Evolutionary conservation across 495 filamentous ascomycete genomes (phyloP).

Genomic region (Talaromyces trachyspermus): DNA sequence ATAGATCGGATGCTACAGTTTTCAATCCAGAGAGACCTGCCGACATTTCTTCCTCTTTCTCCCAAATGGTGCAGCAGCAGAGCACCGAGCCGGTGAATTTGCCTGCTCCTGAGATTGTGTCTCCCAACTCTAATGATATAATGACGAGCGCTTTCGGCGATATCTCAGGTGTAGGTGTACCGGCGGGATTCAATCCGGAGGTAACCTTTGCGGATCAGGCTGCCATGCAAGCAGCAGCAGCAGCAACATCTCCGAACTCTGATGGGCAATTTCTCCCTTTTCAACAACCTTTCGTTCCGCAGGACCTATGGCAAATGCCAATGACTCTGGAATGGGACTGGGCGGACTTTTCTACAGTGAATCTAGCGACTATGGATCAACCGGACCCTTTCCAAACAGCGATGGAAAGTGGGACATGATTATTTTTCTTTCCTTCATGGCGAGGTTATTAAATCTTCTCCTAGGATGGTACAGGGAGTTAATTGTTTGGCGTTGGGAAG

Average conservation of each 20-base stretch:
- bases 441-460: background rate
- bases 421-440: background rate
- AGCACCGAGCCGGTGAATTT: slow-evolving; percentile 9
- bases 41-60: background rate
- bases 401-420: slow-evolving; percentile 21
- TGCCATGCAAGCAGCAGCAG: slow-evolving; percentile 25
- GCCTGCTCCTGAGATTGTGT: background rate
- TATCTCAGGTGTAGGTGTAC: background rate
- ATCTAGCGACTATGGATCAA: slow-evolving; percentile 36
- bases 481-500: slow-evolving; percentile 2
- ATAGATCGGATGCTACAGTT: background rate
- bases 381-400: slow-evolving; percentile 17
- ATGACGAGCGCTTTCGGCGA: background rate
- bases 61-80: slow-evolving; percentile 12
- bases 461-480: too few species aligned
- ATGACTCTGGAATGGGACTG: slow-evolving; percentile 99
- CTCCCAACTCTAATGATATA: background rate
- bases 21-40: background rate
- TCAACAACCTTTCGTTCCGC: slow-evolving; percentile 92
- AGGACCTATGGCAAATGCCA: slow-evolving; percentile 92
- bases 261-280: slow-evolving; percentile 43
- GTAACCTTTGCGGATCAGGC: slow-evolving; percentile 5
- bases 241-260: slow-evolving; percentile 33
- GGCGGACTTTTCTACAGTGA: slow-evolving; percentile 66
- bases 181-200: background rate